Base-by-base conservation (phyloP, 2,329 filamentous ascomycete genomes). In the Fusarium armeniacum region DNA sequence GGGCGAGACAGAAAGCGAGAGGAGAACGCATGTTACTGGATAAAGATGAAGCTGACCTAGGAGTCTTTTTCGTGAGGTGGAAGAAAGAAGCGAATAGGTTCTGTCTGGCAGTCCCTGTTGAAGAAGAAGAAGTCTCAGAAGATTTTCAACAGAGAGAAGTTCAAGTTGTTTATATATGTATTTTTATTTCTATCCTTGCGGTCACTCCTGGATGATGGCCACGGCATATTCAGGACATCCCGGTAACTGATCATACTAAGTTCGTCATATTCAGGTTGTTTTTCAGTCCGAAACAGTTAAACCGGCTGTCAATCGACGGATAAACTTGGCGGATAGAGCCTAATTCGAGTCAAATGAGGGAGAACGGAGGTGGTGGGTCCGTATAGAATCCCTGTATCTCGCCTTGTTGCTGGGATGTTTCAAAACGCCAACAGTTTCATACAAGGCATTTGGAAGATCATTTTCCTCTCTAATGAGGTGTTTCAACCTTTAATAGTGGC, bases 101-200 rank as follows among this genome's bases (percentile, higher is more conserved):
- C 59, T 63, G 60, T 56, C 58, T 63, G 22, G 60, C 60, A 63
- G 60, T 56, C 38, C 58, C 60, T 63, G 32, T 41, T 63, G 47
- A 53, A 40, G 33, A 62, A 32, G 33, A 62, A 32, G 18, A 62
- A 28, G 24, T 46, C 44, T 46, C 35, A 40, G 9, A 55, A 28
- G 8, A 22, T 16, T 13, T 49, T 16, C 18, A n/a, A 36, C 12
- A 35, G 53, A 49, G n/a, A 16, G 32, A 47, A 49, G 20, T 30
- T 49, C 0, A 16, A 24, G 41, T 49, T 56, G 24, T 56, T 56
- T 38, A 55, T 56, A 56, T 56, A 49, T 10, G 11, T 11, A 35
- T 36, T 15, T 15, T 15, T n/a, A 22, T 18, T 20, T 26, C 15
- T 30, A 38, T 49, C 18, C 53, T 49, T 35, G 49, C 49, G 4